These are phyloP conservation scores for Oryza meyeriana DNA, from an alignment of 176 grass and related monocot species.

Conservation along the genomic window DNA sequence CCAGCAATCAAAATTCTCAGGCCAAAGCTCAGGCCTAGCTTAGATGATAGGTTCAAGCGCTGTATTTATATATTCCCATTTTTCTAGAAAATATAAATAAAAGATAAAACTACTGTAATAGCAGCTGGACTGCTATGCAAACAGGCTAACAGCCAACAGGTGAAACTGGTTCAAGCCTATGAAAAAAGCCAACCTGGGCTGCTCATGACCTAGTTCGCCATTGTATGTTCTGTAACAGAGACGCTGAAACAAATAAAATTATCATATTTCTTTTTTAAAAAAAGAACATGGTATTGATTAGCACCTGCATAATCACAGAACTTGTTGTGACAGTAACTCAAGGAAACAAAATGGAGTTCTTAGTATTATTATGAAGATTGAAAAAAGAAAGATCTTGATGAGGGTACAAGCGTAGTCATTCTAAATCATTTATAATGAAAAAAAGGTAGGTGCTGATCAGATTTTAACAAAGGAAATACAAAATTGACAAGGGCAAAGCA, in stretches of 20 bases:
- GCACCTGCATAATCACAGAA: neutral
- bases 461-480: neutral
- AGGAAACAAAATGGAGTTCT: neutral
- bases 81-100: neutral
- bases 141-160: neutral
- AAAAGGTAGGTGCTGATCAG: neutral
- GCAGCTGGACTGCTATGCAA: neutral
- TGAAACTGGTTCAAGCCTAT: neutral
- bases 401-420: neutral
- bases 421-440: neutral
- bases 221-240: neutral
- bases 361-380: neutral
- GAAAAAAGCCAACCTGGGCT: slow-evolving; percentile 7
- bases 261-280: neutral
- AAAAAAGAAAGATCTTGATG: neutral
- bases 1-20: slow-evolving; percentile 1
- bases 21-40: slow-evolving; percentile 8
- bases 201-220: neutral
- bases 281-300: neutral
- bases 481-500: neutral
- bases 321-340: neutral
- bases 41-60: neutral
- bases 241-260: too few relatives aligned
- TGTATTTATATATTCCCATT: neutral
- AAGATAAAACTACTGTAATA: neutral